These are phyloP conservation scores for Yamadazyma trypodendri DNA, from an alignment of 1,139 yeast species.

Conservation along the genomic window DNA sequence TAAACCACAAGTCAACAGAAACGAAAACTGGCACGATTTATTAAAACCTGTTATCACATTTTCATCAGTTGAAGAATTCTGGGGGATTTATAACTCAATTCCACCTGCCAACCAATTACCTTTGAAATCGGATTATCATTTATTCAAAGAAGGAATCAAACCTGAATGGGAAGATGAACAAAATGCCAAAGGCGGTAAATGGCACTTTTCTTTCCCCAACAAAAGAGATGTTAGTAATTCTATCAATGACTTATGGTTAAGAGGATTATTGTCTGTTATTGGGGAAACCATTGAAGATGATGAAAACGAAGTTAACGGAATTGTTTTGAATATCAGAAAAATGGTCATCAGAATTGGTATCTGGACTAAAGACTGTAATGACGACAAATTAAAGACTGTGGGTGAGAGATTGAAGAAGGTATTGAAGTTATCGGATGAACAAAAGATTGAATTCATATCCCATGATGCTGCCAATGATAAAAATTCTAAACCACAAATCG, in stretches of 20 bases:
- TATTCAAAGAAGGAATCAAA: conserved; percentile 90
- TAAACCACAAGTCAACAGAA: conserved; percentile 77
- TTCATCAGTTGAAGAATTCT: conserved; percentile 93
- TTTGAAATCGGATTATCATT: conserved; percentile 88
- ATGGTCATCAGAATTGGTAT: conserved; percentile 82
- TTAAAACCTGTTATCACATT: conserved; percentile 92
- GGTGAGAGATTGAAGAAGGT: conserved; percentile 87
- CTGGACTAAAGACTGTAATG: conserved; percentile 87
- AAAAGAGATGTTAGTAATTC: conserved; percentile 58
- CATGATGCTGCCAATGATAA: conserved; percentile 55
- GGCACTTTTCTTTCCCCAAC: conserved; percentile 73
- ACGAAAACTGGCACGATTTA: conserved; percentile 90
- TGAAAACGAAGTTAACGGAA: conserved; percentile 91
- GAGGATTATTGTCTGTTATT: conserved; percentile 85
- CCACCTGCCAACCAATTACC: conserved; percentile 94
- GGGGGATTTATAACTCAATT: conserved; percentile 96
- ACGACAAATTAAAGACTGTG: conserved; percentile 59
- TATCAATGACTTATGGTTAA: conserved; percentile 90
- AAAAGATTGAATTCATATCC: conserved; percentile 72
- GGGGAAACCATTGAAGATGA: conserved; percentile 95
- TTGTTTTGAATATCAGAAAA: conserved; percentile 85
- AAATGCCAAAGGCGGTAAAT: conserved; percentile 91
- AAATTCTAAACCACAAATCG: conserved; percentile 43
- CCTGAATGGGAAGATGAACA: conserved; percentile 98
- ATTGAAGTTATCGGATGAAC: conserved; percentile 64